phyloP scores from a whole-genome alignment of 2,329 filamentous ascomycete species.

The Alternaria sp. region DNA sequence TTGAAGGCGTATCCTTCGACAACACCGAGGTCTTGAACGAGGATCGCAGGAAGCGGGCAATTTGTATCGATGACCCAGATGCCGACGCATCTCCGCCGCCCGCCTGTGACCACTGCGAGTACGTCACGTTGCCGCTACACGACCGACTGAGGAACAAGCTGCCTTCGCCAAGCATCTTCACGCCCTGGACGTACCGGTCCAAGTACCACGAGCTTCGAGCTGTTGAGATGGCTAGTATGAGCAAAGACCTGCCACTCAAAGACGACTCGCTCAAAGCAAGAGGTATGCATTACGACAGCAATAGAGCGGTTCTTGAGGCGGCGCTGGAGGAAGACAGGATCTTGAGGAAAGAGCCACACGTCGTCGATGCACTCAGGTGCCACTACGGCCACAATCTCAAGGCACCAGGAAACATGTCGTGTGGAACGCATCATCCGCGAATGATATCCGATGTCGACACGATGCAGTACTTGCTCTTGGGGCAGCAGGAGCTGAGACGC shows the following conservation, averaged over 20 bases:
- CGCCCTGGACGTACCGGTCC: neutral
- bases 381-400: neutral
- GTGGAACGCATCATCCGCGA: neutral
- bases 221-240: neutral
- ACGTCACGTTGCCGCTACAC: neutral
- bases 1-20: neutral
- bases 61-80: neutral
- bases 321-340: neutral
- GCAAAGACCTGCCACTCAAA: neutral
- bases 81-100: neutral
- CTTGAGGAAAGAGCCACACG: neutral
- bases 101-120: neutral
- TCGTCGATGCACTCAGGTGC: neutral
- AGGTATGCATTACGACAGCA: neutral
- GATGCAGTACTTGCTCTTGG: neutral
- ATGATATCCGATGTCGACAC: neutral
- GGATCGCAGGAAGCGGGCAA: neutral
- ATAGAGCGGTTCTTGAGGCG: neutral
- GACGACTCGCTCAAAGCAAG: neutral
- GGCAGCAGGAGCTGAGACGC: conserved; percentile 2
- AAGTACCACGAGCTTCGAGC: neutral
- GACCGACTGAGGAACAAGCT: neutral
- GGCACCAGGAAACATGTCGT: neutral
- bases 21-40: neutral
- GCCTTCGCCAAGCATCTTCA: neutral